These are phyloP conservation scores for Gigaspora rosea DNA, from an alignment of 192 early-diverging fungal species.

Conservation along the genomic window DNA sequence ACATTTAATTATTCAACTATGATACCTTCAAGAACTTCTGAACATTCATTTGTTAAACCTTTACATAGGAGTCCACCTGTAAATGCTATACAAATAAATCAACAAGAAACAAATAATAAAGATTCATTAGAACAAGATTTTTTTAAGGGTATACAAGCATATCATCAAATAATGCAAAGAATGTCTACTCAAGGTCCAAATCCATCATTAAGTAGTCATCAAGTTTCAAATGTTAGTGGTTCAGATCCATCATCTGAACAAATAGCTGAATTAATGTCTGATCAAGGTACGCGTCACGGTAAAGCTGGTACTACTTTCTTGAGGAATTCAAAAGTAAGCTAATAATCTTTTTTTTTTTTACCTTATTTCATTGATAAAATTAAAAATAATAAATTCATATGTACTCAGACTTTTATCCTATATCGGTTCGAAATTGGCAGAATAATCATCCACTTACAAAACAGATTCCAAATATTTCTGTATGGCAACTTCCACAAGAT, in stretches of 20 bases:
- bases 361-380: no score
- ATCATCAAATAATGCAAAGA: slow-evolving; percentile 2
- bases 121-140: slow-evolving; percentile 9
- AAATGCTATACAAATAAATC: neutral
- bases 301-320: neutral
- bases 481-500: slow-evolving; percentile 2
- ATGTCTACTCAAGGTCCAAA: neutral
- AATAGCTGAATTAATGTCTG: slow-evolving; percentile 1
- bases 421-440: slow-evolving; percentile 21
- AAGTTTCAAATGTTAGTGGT: neutral
- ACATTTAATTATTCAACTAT: neutral
- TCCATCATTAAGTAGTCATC: neutral
- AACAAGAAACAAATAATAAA: neutral
- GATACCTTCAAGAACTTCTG: neutral
- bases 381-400: neutral
- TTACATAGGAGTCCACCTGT: neutral
- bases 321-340: slow-evolving; percentile 8
- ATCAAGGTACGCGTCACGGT: slow-evolving; percentile 20
- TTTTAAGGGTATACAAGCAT: slow-evolving; percentile 7
- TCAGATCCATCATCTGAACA: slow-evolving; percentile 1
- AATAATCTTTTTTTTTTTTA: neutral
- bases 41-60: neutral
- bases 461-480: slow-evolving; percentile 1
- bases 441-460: slow-evolving; percentile 5
- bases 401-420: slow-evolving; percentile 20